Base-by-base conservation (phyloP, 2,329 filamentous ascomycete genomes). In the Boeremia exigua region DNA sequence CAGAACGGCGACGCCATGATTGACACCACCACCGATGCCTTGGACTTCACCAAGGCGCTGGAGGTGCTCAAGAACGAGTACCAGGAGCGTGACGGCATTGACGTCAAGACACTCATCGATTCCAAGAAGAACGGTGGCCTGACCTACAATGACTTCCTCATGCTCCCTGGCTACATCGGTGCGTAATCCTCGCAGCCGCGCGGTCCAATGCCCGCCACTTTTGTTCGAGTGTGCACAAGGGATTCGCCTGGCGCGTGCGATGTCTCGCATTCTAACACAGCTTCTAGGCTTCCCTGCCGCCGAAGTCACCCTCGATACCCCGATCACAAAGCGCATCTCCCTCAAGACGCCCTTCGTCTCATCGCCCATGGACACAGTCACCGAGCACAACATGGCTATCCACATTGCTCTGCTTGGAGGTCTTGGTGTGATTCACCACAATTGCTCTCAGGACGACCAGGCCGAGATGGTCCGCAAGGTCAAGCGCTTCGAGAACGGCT, bases 391-490 rank as follows among this genome's bases (percentile, higher is more conserved):
- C 77, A 99, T 99, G 96, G 96, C 95, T 63, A 98, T 99, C 70
- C 91, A 97, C 81, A 96, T 96, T 85, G 91, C 91, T 48, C 84
- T 95, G 29, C 89, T 95, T 74, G 91, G 91, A 69, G 91, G 91
- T 71, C 83, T 96, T 15, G 91, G 95, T 80, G 92, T 99, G 68
- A 96, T 99, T 67, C 95, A 99, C 84, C 95, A 99, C 86, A 99
- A 99, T 84, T 99, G 95, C 85, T 95, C 93, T n/a, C 86, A 93
- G 28, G 92, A 98, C 27, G 91, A 91, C 52, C 95, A 99, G 82
- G 95, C 95, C 65, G 93, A 96, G 82, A 99, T 99, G 95, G 91
- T 99, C 66, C 87, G 92, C 78, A 98, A 97, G 83, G 95, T 99
- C 70, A 99, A 99, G 89, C 87, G 95, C 73, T 99, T 92, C 79